Evolutionary conservation across 1,284 basidiomycete genomes (phyloP), one percentile per base, ranked within the genome.

Genomic region (Fereydounia khargensis): DNA sequence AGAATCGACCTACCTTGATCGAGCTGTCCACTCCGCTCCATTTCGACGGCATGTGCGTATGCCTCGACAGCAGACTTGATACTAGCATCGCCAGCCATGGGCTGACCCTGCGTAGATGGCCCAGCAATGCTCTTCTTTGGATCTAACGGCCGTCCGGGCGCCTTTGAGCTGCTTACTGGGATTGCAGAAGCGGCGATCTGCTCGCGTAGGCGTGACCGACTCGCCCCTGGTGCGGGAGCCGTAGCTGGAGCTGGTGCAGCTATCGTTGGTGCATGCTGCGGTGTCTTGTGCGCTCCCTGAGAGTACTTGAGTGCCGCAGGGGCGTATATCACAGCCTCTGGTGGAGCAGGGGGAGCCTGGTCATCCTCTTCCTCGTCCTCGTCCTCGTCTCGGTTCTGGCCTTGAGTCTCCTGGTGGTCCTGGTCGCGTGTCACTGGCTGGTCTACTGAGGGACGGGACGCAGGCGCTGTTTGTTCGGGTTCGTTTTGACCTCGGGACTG

Each of bases 1-100:
- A n/a, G n/a, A n/a, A n/a, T n/a, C n/a, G n/a, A n/a, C n/a, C n/a
- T n/a, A n/a, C n/a, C n/a, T 18, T 68, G 33, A 25, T 66, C 60
- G 8, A 67, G 50, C 11, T 61, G 45, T 3, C 66, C 66, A 18
- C 48, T 51, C 16, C 66, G 47, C 32, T 70, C 68, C 44, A 55
- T 58, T 18, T 61, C 58, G 20, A 68, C 68, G 9, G 64, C 68
- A 19, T 45, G 46, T 0, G 61, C 64, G 17, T 70, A 70, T 0
- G 58, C 50, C 34, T 68, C 47, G 20, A 68, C 55, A 1, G 65
- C 54, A 20, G 46, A 49, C 38, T 50, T 47, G 49, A 67, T 64
- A 21, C 46, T 59, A 2, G 39, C 34, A 27, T 50, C 40, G 32
- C 55, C 58, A 14, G 44, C 56, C 3, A 27, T 19, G 2, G 60